These are phyloP conservation scores for Diaporthe humulicola DNA, from an alignment of 2,329 filamentous ascomycete genomes.

Conservation along the genomic window DNA sequence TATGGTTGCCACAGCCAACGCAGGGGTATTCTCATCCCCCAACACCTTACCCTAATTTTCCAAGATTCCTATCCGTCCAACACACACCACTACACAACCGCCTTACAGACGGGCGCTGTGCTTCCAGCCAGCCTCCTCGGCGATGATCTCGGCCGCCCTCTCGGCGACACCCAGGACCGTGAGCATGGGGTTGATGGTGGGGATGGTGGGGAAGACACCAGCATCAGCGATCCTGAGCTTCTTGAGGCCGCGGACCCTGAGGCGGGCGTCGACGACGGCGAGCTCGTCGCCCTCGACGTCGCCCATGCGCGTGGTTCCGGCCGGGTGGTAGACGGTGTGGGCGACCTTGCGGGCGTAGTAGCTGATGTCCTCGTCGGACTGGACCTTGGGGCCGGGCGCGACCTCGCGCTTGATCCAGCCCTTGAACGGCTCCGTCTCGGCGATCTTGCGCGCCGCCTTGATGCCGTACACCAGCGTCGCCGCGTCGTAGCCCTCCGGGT, in stretches of 20 bases:
- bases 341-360: constrained; percentile 86
- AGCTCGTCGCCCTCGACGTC: constrained; percentile 75
- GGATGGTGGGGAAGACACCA: constrained; percentile 89
- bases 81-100: not conserved
- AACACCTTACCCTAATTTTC: not conserved
- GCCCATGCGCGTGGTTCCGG: constrained; percentile 92
- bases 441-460: constrained; percentile 82
- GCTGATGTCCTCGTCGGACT: constrained; percentile 83
- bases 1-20: not conserved
- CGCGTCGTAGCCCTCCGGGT: constrained; percentile 87
- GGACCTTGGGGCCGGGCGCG: constrained; percentile 79
- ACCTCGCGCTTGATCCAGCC: constrained; percentile 87
- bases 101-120: constrained; percentile 50
- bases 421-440: constrained; percentile 81
- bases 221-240: constrained; percentile 86
- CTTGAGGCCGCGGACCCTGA: constrained; percentile 80
- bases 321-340: constrained; percentile 92
- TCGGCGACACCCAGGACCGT: constrained; percentile 89
- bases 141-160: constrained; percentile 86
- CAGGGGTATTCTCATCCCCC: not conserved
- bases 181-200: constrained; percentile 88
- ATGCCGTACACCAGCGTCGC: constrained; percentile 84
- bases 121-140: constrained; percentile 71
- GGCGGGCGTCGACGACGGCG: constrained; percentile 83
- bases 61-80: too few species aligned